These are phyloP conservation scores for Lasiosphaeria miniovina DNA, from an alignment of 495 filamentous ascomycete species.

Conservation along the genomic window DNA sequence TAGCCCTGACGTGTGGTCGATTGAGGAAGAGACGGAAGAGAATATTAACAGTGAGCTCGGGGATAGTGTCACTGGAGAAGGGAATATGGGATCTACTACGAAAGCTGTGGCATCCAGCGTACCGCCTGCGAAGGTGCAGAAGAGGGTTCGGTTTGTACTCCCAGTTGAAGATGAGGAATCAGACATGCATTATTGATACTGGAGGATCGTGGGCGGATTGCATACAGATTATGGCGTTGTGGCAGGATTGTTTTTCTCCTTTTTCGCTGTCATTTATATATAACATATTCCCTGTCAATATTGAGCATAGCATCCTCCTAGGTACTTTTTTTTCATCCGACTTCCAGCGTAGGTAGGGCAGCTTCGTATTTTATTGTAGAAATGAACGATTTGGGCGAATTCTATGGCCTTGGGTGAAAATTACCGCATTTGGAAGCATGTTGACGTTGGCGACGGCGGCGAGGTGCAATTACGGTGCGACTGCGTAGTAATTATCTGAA, in stretches of 20 bases:
- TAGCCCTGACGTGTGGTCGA: slow-evolving; percentile 51
- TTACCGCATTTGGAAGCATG: too few species aligned
- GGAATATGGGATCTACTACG: slow-evolving; percentile 14
- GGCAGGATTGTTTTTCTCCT: not conserved
- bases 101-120: slow-evolving; percentile 37
- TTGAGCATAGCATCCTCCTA: not conserved
- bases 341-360: too few species aligned
- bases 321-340: not conserved
- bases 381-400: too few species aligned
- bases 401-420: too few species aligned
- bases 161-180: slow-evolving; percentile 24
- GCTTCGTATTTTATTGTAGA: too few species aligned
- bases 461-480: too few species aligned
- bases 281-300: not conserved
- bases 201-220: not conserved
- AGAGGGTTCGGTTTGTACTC: slow-evolving; percentile 49
- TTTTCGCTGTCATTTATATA: not conserved
- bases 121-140: slow-evolving; percentile 46
- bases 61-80: slow-evolving; percentile 23
- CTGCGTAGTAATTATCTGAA: too few species aligned
- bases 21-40: slow-evolving; percentile 49
- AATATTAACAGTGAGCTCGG: slow-evolving; percentile 38
- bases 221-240: slow-evolving; percentile 4
- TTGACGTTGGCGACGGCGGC: too few species aligned
- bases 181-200: slow-evolving; percentile 8